phyloP scores from a whole-genome alignment of 306 rosid species.

The Vachellia collinsii region DNA sequence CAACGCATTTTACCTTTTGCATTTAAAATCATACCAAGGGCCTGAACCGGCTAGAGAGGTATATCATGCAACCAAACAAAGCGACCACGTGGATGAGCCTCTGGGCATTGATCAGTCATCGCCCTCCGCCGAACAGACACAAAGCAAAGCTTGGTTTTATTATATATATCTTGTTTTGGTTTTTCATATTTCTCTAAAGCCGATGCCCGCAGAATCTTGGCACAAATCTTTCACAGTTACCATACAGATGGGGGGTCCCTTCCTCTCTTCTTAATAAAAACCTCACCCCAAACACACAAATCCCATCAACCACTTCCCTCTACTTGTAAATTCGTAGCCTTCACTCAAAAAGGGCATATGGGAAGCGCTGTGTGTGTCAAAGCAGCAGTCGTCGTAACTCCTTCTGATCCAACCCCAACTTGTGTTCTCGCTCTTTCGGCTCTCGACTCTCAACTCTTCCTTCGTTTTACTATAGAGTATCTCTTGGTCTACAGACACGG shows the following conservation, averaged over 20 bases:
- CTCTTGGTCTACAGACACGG: slow-evolving; percentile 57
- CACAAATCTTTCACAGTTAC: slow-evolving; percentile 73
- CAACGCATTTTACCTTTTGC: slow-evolving; percentile 30
- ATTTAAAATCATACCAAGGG: slow-evolving; percentile 15
- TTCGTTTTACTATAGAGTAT: slow-evolving; percentile 86
- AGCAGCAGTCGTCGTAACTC: slow-evolving; percentile 60
- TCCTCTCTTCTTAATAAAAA: neutral
- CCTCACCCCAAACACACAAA: neutral
- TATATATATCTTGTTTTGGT: slow-evolving; percentile 56
- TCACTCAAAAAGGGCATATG: slow-evolving; percentile 41
- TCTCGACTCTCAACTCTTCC: slow-evolving; percentile 85
- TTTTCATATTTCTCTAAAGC: slow-evolving; percentile 56
- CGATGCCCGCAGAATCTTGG: slow-evolving; percentile 70
- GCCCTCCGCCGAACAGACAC: slow-evolving; percentile 46
- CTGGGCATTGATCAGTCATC: neutral
- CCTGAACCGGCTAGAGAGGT: slow-evolving; percentile 12
- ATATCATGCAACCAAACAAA: slow-evolving; percentile 13
- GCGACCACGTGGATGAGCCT: slow-evolving; percentile 10
- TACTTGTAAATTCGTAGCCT: neutral
- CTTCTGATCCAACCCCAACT: slow-evolving; percentile 71
- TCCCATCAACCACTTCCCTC: neutral
- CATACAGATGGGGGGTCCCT: slow-evolving; percentile 31
- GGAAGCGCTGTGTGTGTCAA: slow-evolving; percentile 59
- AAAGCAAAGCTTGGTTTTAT: slow-evolving; percentile 51
- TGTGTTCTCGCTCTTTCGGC: slow-evolving; percentile 65